A percentile compares a stretch with the other conserved stretches of the same genome.
Conservation (phyloP, 2,329 filamentous ascomycete species). For the Domatiomyces globalis region DNA sequence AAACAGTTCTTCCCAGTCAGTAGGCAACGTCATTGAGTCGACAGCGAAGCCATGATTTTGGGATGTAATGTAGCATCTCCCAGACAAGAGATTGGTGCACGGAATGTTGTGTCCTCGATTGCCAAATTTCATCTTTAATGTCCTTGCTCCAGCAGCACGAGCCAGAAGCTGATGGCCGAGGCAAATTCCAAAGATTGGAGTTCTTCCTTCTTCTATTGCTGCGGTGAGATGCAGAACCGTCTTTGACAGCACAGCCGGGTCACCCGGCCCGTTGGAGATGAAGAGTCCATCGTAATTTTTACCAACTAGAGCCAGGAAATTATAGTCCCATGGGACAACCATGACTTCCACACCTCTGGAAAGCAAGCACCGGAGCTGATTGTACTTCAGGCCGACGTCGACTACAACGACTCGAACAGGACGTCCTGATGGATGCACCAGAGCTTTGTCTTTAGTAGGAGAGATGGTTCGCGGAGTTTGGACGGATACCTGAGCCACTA, state of each 20-base stretch:
- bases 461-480: slow-evolving; percentile 74
- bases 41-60: slow-evolving; percentile 98
- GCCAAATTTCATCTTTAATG: slow-evolving; percentile 96
- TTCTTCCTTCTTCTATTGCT: slow-evolving; percentile 63
- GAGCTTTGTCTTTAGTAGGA: slow-evolving; percentile 53
- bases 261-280: slow-evolving; percentile 93
- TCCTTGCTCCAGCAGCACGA: slow-evolving; percentile 69
- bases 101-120: slow-evolving; percentile 98
- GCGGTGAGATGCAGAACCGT: slow-evolving; percentile 68
- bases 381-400: slow-evolving; percentile 96
- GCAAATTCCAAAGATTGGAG: slow-evolving; percentile 91
- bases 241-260: slow-evolving; percentile 68
- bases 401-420: slow-evolving; percentile 78
- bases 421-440: slow-evolving; percentile 80
- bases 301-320: slow-evolving; percentile 62
- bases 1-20: slow-evolving; percentile 84
- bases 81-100: slow-evolving; percentile 87
- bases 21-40: slow-evolving; percentile 58
- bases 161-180: slow-evolving; percentile 87
- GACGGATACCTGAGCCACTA: slow-evolving; percentile 57
- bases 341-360: slow-evolving; percentile 84
- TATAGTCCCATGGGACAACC: slow-evolving; percentile 91
- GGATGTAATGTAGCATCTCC: slow-evolving; percentile 96
- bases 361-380: slow-evolving; percentile 87
- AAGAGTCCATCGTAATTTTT: slow-evolving; percentile 93